Percentiles rank a stretch among this genome's conserved stretches.
Evolutionary conservation across 1,284 basidiomycete species (phyloP).

Genomic region (Entoloma clypeatum): DNA sequence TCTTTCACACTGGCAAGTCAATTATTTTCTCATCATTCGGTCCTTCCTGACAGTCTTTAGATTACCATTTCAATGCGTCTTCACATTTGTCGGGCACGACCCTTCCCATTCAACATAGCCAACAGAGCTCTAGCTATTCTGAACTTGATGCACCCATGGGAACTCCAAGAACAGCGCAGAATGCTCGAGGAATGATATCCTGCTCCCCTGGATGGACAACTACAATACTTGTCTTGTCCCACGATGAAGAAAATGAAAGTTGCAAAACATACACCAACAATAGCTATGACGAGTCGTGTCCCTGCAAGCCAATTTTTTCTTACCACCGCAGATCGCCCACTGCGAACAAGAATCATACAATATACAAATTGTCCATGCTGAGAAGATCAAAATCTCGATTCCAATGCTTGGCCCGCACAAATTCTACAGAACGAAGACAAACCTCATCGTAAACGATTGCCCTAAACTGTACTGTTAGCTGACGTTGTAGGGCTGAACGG

Average conservation of each 20-base stretch:
- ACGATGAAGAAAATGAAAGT: no score
- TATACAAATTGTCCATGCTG: constrained; percentile 49
- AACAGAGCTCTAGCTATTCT: no score
- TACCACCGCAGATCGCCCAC: constrained; percentile 47
- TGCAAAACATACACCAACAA: constrained; percentile 1
- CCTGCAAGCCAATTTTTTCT: constrained; percentile 39
- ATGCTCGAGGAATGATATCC: no score
- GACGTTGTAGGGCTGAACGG: constrained; percentile 64
- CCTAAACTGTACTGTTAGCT: constrained; percentile 38
- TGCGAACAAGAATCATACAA: constrained; percentile 43
- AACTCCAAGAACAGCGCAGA: no score
- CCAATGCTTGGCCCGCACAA: constrained; percentile 32
- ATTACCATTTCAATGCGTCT: constrained; percentile 25
- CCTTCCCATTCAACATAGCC: no score
- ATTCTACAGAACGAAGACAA: constrained; percentile 38
- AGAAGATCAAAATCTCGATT: constrained; percentile 42
- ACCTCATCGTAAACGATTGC: constrained; percentile 52
- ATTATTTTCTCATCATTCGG: neutral
- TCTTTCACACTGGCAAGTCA: constrained; percentile 52
- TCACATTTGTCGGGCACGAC: constrained; percentile 5
- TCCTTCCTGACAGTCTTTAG: constrained; percentile 8
- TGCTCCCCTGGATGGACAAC: no score
- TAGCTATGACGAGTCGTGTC: constrained; percentile 9
- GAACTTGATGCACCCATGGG: no score
- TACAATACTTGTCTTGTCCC: no score